Percentiles rank a stretch among this genome's conserved stretches.
phyloP scores from a whole-genome alignment of 768 basidiomycete genomes.

The Gelatoporia subvermispora region DNA sequence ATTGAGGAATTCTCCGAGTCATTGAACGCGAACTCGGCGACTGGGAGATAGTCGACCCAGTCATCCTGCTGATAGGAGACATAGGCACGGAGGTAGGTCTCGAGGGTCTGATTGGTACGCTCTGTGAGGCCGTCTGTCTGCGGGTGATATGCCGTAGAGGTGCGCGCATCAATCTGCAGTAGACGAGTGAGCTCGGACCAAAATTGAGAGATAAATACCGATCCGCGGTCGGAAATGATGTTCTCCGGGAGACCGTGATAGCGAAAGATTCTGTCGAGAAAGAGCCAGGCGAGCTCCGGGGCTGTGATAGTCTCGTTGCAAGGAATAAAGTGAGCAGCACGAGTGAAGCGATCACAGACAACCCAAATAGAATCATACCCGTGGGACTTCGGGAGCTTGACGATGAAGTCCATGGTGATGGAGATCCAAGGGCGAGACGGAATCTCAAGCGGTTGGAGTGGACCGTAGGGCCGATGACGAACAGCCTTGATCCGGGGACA shows the following conservation, averaged over 20 bases:
- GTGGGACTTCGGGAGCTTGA: constrained; percentile 19
- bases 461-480: constrained; percentile 23
- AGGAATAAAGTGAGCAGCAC: constrained; percentile 2
- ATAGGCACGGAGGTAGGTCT: constrained; percentile 33
- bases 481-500: constrained; percentile 25
- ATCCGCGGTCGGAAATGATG: constrained; percentile 15
- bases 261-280: constrained; percentile 4
- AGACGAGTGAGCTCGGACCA: constrained; percentile 2
- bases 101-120: constrained; percentile 32
- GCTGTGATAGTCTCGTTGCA: constrained; percentile 1
- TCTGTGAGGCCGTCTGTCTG: constrained; percentile 38
- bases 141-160: constrained; percentile 40
- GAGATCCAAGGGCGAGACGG: constrained; percentile 11
- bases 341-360: constrained; percentile 13
- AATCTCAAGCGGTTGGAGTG: constrained; percentile 29
- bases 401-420: constrained; percentile 24
- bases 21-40: constrained; percentile 40
- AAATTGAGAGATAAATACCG: constrained; percentile 10
- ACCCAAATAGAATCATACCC: constrained; percentile 16
- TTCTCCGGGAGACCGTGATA: constrained; percentile 11
- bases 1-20: constrained; percentile 30
- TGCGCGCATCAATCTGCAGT: constrained; percentile 11
- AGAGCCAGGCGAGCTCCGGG: constrained; percentile 4
- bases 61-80: constrained; percentile 36
- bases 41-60: constrained; percentile 35